phyloP scores from a whole-genome alignment of 108 stramenopile genomes.

The Schizochytrium sp. region DNA sequence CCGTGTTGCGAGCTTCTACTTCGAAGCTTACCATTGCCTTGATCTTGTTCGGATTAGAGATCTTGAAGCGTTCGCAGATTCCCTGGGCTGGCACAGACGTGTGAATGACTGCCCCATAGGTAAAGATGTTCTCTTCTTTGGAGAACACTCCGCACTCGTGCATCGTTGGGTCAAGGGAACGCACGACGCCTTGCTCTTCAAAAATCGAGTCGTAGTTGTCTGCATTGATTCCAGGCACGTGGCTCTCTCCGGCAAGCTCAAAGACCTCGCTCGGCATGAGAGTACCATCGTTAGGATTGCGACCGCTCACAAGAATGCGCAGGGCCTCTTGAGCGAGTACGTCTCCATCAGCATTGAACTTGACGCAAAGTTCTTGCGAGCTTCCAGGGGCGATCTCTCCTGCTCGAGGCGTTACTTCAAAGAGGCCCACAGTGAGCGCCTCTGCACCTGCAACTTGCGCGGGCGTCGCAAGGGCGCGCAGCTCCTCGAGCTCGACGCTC shows the following conservation, averaged over 20 bases:
- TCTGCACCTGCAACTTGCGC: neutral
- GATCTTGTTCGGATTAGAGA: constrained; percentile 51
- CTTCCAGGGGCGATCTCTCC: constrained; percentile 43
- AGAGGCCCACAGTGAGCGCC: constrained; percentile 7
- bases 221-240: constrained; percentile 38
- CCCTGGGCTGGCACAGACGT: constrained; percentile 12
- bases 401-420: constrained; percentile 28
- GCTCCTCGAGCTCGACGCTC: neutral
- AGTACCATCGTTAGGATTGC: constrained; percentile 9
- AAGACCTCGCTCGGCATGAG: neutral
- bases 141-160: constrained; percentile 20
- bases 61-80: constrained; percentile 46
- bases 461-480: neutral
- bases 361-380: constrained; percentile 23
- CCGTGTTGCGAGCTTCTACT: neutral
- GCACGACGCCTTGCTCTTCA: constrained; percentile 52
- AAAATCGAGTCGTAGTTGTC: constrained; percentile 38
- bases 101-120: constrained; percentile 35
- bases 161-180: neutral
- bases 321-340: neutral
- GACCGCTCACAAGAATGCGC: constrained; percentile 22
- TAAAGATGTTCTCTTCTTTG: constrained; percentile 33
- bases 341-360: constrained; percentile 38
- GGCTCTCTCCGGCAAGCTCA: constrained; percentile 46
- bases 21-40: constrained; percentile 38